These are phyloP conservation scores for Debaryomyces prosopidis DNA, from an alignment of 805 yeast species.

Conservation along the genomic window DNA sequence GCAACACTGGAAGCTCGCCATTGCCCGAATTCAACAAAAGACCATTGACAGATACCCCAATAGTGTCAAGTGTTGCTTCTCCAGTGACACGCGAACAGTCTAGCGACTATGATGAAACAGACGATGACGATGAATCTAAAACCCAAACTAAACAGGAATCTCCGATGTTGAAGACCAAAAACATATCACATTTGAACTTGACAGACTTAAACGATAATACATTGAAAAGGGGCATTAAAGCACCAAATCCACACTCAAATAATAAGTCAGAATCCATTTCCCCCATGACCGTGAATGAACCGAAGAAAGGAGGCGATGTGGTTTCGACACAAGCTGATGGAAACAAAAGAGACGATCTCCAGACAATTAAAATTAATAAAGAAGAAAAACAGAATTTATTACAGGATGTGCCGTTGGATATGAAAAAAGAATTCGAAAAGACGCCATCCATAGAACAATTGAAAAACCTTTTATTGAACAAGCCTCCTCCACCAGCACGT, in stretches of 20 bases:
- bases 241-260: background rate
- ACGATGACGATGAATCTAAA: constrained; percentile 8
- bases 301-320: background rate
- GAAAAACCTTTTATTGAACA: constrained; percentile 33
- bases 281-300: constrained; percentile 9
- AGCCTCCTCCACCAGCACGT: constrained; percentile 43
- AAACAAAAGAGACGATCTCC: background rate
- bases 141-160: constrained; percentile 7
- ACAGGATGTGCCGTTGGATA: constrained; percentile 33
- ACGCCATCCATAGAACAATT: constrained; percentile 43
- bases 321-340: background rate
- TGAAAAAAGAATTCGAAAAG: constrained; percentile 38
- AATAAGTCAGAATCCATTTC: constrained; percentile 10
- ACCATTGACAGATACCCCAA: constrained; percentile 76
- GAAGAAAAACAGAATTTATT: constrained; percentile 32
- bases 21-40: constrained; percentile 66
- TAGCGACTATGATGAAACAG: constrained; percentile 29
- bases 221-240: background rate
- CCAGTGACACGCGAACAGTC: constrained; percentile 42
- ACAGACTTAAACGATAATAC: constrained; percentile 25
- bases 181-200: constrained; percentile 42
- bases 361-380: constrained; percentile 9
- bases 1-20: constrained; percentile 10
- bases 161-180: constrained; percentile 18
- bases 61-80: constrained; percentile 55